A percentile compares a stretch with the other conserved stretches of the same genome.
These are phyloP conservation scores for Hymenotorrendiella dingleyae DNA, from an alignment of 2,329 filamentous ascomycete genomes.

Conservation along the genomic window DNA sequence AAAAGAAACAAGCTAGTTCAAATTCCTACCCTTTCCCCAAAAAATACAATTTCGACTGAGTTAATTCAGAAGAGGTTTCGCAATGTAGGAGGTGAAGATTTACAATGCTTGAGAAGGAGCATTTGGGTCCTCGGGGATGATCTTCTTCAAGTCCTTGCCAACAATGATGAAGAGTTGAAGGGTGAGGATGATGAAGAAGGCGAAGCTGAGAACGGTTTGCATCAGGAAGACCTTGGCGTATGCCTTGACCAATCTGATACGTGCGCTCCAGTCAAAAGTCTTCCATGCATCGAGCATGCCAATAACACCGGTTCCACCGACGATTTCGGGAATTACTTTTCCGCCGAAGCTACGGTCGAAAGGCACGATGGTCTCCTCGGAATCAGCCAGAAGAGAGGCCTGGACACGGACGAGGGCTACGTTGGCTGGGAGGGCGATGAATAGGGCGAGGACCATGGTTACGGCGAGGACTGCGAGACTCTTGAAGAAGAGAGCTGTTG, in stretches of 20 bases:
- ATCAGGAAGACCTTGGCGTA: conserved; percentile 66
- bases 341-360: conserved; percentile 85
- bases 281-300: conserved; percentile 72
- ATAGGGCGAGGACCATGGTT: conserved; percentile 45
- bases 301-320: conserved; percentile 67
- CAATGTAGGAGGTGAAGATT: no score
- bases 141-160: conserved; percentile 25
- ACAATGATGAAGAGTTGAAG: conserved; percentile 46
- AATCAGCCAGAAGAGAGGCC: conserved; percentile 76
- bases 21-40: no score
- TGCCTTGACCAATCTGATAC: conserved; percentile 67
- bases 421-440: conserved; percentile 68
- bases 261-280: conserved; percentile 67
- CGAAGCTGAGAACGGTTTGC: conserved; percentile 39
- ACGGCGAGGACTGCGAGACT: conserved; percentile 39
- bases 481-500: conserved; percentile 39
- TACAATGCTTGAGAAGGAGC: no score
- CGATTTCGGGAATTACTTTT: conserved; percentile 65
- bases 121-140: conserved; percentile 1
- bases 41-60: no score
- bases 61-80: no score
- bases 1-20: no score
- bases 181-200: conserved; percentile 43
- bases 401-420: conserved; percentile 78
- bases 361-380: conserved; percentile 77